These are phyloP conservation scores for Protomyces inouyei DNA, from an alignment of 1,139 yeast genomes.

Conservation along the genomic window DNA sequence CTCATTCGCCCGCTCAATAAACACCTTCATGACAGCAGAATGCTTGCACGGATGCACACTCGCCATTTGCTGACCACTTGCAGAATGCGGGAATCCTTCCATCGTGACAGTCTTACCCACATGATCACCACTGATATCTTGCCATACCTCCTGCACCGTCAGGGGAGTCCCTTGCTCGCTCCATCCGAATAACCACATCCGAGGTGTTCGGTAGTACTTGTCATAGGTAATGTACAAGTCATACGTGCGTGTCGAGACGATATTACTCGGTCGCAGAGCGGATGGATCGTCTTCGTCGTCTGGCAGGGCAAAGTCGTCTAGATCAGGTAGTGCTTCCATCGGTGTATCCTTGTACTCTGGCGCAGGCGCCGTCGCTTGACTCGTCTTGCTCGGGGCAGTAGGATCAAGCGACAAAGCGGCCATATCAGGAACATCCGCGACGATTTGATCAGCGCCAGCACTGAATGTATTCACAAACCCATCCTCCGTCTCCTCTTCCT, in stretches of 20 bases:
- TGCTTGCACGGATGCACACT: slow-evolving; percentile 97
- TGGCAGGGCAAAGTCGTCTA: slow-evolving; percentile 46
- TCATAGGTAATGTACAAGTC: slow-evolving; percentile 88
- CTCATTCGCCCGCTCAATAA: slow-evolving; percentile 60
- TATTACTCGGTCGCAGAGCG: slow-evolving; percentile 40
- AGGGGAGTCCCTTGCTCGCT: slow-evolving; percentile 78
- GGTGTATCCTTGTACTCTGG: slow-evolving; percentile 38
- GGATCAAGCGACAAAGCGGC: slow-evolving; percentile 30
- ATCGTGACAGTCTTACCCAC: slow-evolving; percentile 95
- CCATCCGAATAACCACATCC: slow-evolving; percentile 86
- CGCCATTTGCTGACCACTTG: slow-evolving; percentile 70
- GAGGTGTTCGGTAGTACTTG: slow-evolving; percentile 93
- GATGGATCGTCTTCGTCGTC: slow-evolving; percentile 45
- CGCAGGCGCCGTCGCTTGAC: slow-evolving; percentile 41
- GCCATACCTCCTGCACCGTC: slow-evolving; percentile 85
- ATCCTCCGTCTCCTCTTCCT: slow-evolving; percentile 12
- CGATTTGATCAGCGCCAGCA: neutral
- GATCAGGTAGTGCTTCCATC: slow-evolving; percentile 39
- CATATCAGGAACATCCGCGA: slow-evolving; percentile 27
- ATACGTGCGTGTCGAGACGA: slow-evolving; percentile 57
- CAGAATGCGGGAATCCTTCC: slow-evolving; percentile 75
- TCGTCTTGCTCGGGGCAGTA: slow-evolving; percentile 17
- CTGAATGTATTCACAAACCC: slow-evolving; percentile 5
- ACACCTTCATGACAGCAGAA: slow-evolving; percentile 85
- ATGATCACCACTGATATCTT: slow-evolving; percentile 86